Evolutionary conservation across 2,329 filamentous ascomycete genomes (phyloP), one percentile per base, ranked within the genome.

Genomic region (Phoma sp.): DNA sequence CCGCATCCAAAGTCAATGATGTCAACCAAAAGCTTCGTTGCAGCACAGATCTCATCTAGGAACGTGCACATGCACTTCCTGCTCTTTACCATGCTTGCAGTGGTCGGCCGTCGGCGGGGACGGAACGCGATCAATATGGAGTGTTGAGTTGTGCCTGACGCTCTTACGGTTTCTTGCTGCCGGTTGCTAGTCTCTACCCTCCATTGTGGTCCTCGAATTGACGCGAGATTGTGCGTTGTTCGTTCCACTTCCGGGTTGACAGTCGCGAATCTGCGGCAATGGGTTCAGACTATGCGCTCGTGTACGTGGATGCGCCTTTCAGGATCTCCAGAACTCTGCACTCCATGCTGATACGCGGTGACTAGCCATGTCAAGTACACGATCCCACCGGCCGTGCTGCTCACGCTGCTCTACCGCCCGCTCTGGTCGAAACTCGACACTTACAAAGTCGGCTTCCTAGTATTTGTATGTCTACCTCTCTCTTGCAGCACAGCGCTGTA

Each of bases 341-440:
- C 34, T 36, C 29, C 37, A 29, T 47, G 39, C 62, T 67, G 42
- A 68, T 58, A 30, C 33, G 42, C 23, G 51, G 36, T 47, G 42
- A 36, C 49, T 55, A 90, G 86, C 60, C 85, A 90, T 72, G 70
- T 87, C 64, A 84, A 83, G 64, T 90, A 86, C 77, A 90, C 85
- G 26, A 84, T 90, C 51, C 87, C 87, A 12, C 79, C 84, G 20
- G 87, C 86, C 9, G 72, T 82, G 58, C 64, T 82, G 34, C 79
- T 90, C 60, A 86, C 86, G 14, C 61, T 83, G 34, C 72, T 88
- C 40, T 83, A 85, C 59, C 80, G 78, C 38, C 88, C 87, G 2
- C 78, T 91, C 29, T 80, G 85, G 47, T 88, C 84, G 17, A 79
- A 77, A 29, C 76, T 86, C 49, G 87, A 90, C 67, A 65, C 84